Evolutionary conservation across 176 grass and related monocot genomes (phyloP).

Genomic region (Musa beccarii): DNA sequence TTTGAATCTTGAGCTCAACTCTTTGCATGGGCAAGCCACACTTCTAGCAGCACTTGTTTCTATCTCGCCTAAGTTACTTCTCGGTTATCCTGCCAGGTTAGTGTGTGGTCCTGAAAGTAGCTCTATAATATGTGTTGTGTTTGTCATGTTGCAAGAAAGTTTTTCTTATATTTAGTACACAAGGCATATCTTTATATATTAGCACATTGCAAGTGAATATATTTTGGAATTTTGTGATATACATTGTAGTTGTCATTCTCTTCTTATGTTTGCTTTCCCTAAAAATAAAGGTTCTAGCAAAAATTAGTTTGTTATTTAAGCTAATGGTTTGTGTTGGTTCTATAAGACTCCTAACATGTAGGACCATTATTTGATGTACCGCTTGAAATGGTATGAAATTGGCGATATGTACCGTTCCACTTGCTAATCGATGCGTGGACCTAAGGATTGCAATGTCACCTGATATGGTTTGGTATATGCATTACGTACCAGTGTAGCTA

Average conservation of each 20-base stretch:
- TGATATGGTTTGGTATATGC: no score
- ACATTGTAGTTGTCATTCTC: no score
- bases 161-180: not conserved
- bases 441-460: no score
- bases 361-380: no score
- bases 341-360: not conserved
- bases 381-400: no score
- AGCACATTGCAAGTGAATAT: not conserved
- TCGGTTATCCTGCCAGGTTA: conserved; percentile 96
- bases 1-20: conserved; percentile 62
- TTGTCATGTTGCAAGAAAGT: conserved; percentile 12
- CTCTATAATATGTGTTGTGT: conserved; percentile 1
- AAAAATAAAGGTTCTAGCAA: no score
- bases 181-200: not conserved
- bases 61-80: conserved; percentile 81
- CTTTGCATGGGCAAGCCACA: conserved; percentile 76
- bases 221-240: no score
- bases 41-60: conserved; percentile 82
- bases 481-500: no score
- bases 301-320: no score
- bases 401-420: no score
- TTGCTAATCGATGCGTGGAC: no score
- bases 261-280: no score
- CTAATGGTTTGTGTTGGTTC: not conserved
- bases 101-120: not conserved